Base-by-base conservation (phyloP, 176 grass and related monocot genomes). In the Urochloa ruziziensis region DNA sequence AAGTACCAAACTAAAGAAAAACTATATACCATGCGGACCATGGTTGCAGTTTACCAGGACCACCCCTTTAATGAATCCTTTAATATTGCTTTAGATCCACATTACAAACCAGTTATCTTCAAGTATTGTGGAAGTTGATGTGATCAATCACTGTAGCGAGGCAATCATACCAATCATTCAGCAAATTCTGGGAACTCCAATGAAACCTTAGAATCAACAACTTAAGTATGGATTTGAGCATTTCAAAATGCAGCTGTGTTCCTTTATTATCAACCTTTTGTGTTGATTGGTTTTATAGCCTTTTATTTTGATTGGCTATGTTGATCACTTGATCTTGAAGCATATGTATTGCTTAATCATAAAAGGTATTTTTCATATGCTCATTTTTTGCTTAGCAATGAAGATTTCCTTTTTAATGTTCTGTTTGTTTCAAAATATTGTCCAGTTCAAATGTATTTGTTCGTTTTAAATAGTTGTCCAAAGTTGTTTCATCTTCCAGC, bases 21-120 rank as follows among this genome's bases (percentile, higher is more conserved):
- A 49, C 47, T 43, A 60, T 48, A 89, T 28, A 19, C 29, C 69
- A 56, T 82, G 53, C 16, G 28, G 65, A 21, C 11, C 65, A 72
- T 78, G 57, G 36, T 73, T 73, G n/a, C 17, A 73, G 57, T 65
- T 77, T 63, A 73, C 74, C 79, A 83, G 88, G 88, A 86, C 84
- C 84, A 86, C 84, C 61, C 79, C 73, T 90, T 90, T 86, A 48
- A 79, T 82, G 39, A 73, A 48, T 56, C 67, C 48, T 73, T 82
- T 58, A 47, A 80, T 68, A 73, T 77, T 35, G 24, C 48, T 80
- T 89, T 60, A 74, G 59, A 80, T 74, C 67, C 48, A 85, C 25
- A 73, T 73, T 73, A 67, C 49, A 47, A 53, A 86, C 73, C 67
- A 86, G 32, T 73, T 73, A 33, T 86, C 36, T 86, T 86, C 56